Evolutionary conservation across 164 flowering plant genomes (phyloP).

Genomic region (Pachysandra terminalis): DNA sequence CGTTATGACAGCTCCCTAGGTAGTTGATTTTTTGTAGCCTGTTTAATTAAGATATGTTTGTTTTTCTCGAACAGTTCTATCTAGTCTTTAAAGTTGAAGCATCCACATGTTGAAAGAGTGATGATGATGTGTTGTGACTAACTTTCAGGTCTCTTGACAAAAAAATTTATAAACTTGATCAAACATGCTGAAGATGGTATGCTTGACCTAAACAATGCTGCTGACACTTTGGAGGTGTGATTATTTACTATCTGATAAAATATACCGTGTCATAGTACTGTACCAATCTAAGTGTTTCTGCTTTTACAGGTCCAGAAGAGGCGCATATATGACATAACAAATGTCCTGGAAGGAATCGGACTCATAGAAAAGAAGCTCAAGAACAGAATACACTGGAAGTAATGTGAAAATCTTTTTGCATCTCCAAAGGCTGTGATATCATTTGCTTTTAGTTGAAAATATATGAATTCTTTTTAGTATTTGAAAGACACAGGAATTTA

Average conservation of each 20-base stretch:
- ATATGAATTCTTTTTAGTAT: conserved; percentile 7
- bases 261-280: not conserved
- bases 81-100: not conserved
- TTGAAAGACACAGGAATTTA: conserved; percentile 4
- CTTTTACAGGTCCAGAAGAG: conserved; percentile 84
- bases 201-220: conserved; percentile 86
- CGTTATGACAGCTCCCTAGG: conserved; percentile 95
- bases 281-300: conserved; percentile 7
- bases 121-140: conserved; percentile 6
- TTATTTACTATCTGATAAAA: not conserved
- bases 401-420: conserved; percentile 18
- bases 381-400: conserved; percentile 97
- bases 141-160: conserved; percentile 75
- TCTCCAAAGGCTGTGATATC: not conserved
- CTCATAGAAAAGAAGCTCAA: conserved; percentile 94
- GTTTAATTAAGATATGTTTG: not conserved
- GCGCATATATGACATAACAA: conserved; percentile 95
- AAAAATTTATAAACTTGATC: conserved; percentile 73
- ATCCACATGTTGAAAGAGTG: not conserved
- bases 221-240: conserved; percentile 73
- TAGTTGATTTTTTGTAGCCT: conserved; percentile 15
- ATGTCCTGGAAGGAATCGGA: conserved; percentile 96
- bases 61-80: not conserved
- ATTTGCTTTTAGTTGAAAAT: conserved; percentile 2
- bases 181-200: conserved; percentile 81